A percentile compares a stretch with the other conserved stretches of the same genome.
These are phyloP conservation scores for Letharia columbiana DNA, from an alignment of 495 filamentous ascomycete genomes.

Conservation along the genomic window DNA sequence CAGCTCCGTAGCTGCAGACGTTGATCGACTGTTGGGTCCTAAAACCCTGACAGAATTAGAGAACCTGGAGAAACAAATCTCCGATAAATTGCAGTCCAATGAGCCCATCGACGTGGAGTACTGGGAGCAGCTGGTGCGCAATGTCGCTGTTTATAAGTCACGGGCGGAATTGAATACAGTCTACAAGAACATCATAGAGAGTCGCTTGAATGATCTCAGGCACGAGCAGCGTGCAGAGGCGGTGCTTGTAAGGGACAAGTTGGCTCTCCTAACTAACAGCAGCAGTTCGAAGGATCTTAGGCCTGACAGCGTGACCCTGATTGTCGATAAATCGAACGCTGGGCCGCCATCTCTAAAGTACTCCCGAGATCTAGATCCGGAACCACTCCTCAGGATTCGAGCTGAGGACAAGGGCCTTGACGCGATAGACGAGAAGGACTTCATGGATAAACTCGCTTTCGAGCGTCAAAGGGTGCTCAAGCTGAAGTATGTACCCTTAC, in stretches of 20 bases:
- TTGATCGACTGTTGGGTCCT: conserved; percentile 74
- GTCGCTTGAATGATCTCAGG: conserved; percentile 57
- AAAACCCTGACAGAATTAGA: conserved; percentile 85
- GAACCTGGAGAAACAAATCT: conserved; percentile 75
- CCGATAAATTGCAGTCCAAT: conserved; percentile 70
- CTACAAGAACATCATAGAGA: conserved; percentile 67
- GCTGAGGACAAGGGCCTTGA: conserved; percentile 60
- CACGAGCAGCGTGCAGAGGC: conserved; percentile 67
- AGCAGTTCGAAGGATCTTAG: conserved; percentile 12
- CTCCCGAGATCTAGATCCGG: conserved; percentile 49
- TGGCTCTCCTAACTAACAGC: conserved; percentile 31
- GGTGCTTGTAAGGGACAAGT: conserved; percentile 46
- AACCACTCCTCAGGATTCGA: conserved; percentile 59
- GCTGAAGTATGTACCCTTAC: conserved; percentile 59
- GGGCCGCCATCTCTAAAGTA: background rate
- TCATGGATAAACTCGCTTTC: conserved; percentile 49
- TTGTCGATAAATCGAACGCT: background rate
- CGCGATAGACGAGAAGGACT: conserved; percentile 51
- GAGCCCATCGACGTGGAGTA: conserved; percentile 95
- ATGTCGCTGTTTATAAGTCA: conserved; percentile 81
- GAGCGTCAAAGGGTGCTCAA: conserved; percentile 59
- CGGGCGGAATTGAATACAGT: conserved; percentile 77
- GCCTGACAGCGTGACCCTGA: background rate
- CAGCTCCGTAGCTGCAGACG: conserved; percentile 74
- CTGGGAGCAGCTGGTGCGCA: conserved; percentile 87